Base-by-base conservation (phyloP, 75 land plant species). In the Selaginella moellendorffii region DNA sequence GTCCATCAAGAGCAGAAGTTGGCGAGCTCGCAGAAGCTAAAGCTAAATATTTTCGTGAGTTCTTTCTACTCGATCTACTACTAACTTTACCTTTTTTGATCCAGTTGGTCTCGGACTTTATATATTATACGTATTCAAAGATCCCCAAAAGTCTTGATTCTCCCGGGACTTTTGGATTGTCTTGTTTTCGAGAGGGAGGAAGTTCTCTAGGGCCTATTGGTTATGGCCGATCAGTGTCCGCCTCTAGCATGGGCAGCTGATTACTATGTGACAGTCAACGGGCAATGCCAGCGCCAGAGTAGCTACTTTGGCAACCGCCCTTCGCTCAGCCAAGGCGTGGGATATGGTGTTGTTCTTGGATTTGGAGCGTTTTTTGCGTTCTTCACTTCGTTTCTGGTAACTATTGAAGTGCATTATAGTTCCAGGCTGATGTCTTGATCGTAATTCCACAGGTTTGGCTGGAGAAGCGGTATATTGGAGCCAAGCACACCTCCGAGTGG, bases 341-440 rank as follows among this genome's bases (percentile, higher is more conserved):
- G 98, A 10, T 93, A 93, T 60, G 67, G 79, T 19, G 83, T 88
- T 27, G 80, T 93, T 52, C 83, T 93, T 52, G 98, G 96, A 1
- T 93, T 93, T 64, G 98, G 98, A 0, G 98, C 96, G 29, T 90
- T 93, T 70, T 93, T 93, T 68, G 98, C 98, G n/a, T 61, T 89
- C 73, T 80, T 93, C 68, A 93, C 98, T 17, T 88, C 98, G 23
- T 89, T 93, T 71, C 70, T 93, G 90, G 98, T 93, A 81, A 14
- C n/a, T 17, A 22, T 1, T 29, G 29, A 2, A 1, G 63, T 14
- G 26, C 0, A 1, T 1, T 62, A 24, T 59, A 27, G 26, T 28
- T 27, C 63, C 20, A 17, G 0, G 12, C 1, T 56, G 17, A 14
- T 9, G 1, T 54, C 28, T 56, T 56, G n/a, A 25, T 19, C n/a